phyloP scores from a whole-genome alignment of 2,329 filamentous ascomycete genomes.

The Xylariaceae sp. region DNA sequence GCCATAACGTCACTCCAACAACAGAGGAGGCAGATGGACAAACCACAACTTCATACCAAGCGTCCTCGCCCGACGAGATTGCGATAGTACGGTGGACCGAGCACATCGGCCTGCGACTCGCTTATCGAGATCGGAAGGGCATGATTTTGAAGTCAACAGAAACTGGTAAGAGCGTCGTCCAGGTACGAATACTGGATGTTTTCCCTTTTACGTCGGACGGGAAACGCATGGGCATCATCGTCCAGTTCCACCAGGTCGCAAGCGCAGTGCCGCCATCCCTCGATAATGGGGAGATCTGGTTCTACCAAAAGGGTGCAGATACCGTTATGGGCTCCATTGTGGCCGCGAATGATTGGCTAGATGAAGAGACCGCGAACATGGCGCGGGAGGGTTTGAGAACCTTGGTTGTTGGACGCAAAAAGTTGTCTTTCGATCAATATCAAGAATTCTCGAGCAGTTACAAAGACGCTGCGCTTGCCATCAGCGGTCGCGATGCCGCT shows the following conservation, averaged over 20 bases:
- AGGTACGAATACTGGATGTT: constrained; percentile 84
- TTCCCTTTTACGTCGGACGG: constrained; percentile 98
- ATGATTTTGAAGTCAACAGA: constrained; percentile 80
- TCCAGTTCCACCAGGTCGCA: constrained; percentile 70
- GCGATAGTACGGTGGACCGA: constrained; percentile 97
- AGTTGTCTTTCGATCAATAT: constrained; percentile 75
- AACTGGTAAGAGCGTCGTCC: constrained; percentile 71
- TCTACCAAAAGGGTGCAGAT: constrained; percentile 97
- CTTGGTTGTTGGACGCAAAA: constrained; percentile 90
- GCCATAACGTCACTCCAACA: constrained; percentile 95
- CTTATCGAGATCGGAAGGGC: constrained; percentile 80
- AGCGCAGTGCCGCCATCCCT: constrained; percentile 47
- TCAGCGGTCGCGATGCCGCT: constrained; percentile 74
- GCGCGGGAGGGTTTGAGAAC: constrained; percentile 92
- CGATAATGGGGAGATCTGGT: constrained; percentile 81
- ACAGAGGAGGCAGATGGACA: constrained; percentile 78
- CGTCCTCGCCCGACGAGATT: constrained; percentile 96
- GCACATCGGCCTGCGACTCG: constrained; percentile 79
- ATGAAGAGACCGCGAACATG: constrained; percentile 99
- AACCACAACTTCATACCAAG: constrained; percentile 82
- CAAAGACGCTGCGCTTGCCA: constrained; percentile 74
- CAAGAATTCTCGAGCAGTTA: constrained; percentile 73
- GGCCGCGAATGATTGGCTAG: constrained; percentile 94
- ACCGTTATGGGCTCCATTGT: constrained; percentile 98
- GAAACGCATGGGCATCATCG: constrained; percentile 96